Conservation (phyloP, 768 basidiomycete genomes). For the Asterophora lycoperdoides region DNA sequence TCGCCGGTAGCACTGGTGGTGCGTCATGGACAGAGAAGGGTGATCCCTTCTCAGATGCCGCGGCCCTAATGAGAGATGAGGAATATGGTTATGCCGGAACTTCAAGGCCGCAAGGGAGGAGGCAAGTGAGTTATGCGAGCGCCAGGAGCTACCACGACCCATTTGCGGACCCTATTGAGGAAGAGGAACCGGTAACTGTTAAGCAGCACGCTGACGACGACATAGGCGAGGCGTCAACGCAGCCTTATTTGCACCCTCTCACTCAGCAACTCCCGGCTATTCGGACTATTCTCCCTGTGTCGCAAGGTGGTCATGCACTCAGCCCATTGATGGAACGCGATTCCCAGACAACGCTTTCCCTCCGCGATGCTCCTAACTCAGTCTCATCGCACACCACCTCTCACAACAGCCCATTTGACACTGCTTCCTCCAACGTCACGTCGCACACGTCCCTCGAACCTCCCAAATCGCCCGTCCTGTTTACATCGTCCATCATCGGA, state of each 20-base stretch:
- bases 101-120: constrained; percentile 22
- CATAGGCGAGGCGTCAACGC: background rate
- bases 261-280: constrained; percentile 21
- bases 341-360: constrained; percentile 30
- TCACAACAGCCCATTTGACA: constrained; percentile 24
- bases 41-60: constrained; percentile 48
- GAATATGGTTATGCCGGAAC: constrained; percentile 23
- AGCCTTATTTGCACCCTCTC: constrained; percentile 12
- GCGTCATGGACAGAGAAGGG: constrained; percentile 42
- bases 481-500: constrained; percentile 38
- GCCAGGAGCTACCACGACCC: constrained; percentile 45
- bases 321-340: constrained; percentile 37
- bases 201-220: constrained; percentile 17
- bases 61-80: constrained; percentile 33
- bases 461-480: constrained; percentile 26
- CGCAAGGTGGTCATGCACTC: constrained; percentile 29
- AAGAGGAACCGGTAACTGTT: constrained; percentile 15
- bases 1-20: constrained; percentile 22
- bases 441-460: constrained; percentile 27
- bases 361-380: constrained; percentile 22
- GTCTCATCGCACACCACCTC: constrained; percentile 26
- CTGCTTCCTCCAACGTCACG: constrained; percentile 20
- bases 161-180: constrained; percentile 39
- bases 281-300: constrained; percentile 30
- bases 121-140: constrained; percentile 38